phyloP scores from a whole-genome alignment of 2,329 filamentous ascomycete genomes.

The Colletotrichum simmondsii region DNA sequence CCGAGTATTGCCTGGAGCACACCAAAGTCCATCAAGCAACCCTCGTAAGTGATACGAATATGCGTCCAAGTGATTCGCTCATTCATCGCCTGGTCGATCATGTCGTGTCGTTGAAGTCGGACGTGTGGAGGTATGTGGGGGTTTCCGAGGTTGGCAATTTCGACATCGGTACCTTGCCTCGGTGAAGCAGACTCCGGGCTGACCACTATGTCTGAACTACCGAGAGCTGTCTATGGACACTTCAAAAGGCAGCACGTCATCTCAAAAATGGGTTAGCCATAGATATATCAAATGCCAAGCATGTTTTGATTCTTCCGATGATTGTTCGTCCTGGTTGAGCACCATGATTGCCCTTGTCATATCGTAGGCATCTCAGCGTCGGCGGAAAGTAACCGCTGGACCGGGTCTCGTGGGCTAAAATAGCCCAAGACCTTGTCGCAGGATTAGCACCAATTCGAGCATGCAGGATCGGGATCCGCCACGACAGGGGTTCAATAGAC shows the following conservation, averaged over 20 bases:
- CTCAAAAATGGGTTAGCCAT: not conserved
- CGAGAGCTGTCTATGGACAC: not conserved
- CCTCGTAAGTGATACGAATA: not conserved
- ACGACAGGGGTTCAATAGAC: constrained; percentile 14
- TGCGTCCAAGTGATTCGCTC: not conserved
- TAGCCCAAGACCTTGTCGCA: constrained; percentile 30
- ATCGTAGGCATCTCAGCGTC: not conserved
- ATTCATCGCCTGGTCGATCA: not conserved
- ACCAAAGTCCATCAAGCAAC: no score
- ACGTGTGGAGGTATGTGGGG: not conserved
- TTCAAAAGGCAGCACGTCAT: not conserved
- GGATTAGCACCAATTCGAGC: constrained; percentile 23
- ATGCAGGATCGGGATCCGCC: constrained; percentile 18
- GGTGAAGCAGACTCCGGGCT: not conserved
- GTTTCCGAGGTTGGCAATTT: constrained; percentile 10
- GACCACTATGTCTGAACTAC: no score
- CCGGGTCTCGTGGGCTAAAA: constrained; percentile 28
- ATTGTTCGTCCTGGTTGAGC: not conserved
- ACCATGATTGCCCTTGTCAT: constrained; percentile 14
- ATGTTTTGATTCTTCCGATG: not conserved
- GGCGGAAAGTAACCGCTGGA: constrained; percentile 18
- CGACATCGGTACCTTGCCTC: constrained; percentile 9
- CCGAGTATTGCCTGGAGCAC: not conserved
- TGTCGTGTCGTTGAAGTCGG: not conserved
- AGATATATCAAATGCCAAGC: not conserved